These are phyloP conservation scores for Pythium plurisporium DNA, from an alignment of 352 stramenopile genomes.

Conservation along the genomic window DNA sequence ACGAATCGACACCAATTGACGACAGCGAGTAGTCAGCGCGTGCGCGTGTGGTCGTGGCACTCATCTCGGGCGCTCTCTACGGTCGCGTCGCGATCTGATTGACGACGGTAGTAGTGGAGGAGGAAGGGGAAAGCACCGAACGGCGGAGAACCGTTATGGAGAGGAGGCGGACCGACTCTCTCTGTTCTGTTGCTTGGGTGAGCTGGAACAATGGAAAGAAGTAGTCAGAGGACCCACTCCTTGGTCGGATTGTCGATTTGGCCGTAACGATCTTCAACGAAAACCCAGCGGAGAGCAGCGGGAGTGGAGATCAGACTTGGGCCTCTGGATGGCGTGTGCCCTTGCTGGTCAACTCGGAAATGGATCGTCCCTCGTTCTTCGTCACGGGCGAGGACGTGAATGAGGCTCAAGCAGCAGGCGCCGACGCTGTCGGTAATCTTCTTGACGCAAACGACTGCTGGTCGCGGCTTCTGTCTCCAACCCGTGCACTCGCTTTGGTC, in stretches of 20 bases:
- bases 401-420: too few relatives aligned
- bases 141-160: slow-evolving; percentile 4
- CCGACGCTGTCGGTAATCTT: background rate
- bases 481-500: slow-evolving; percentile 2
- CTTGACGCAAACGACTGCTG: background rate
- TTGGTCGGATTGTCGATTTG: slow-evolving; percentile 10
- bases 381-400: too few relatives aligned
- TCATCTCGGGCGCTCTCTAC: slow-evolving; percentile 14
- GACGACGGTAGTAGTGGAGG: background rate
- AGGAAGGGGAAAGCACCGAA: background rate
- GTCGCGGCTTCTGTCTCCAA: background rate
- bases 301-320: too few relatives aligned
- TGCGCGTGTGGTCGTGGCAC: background rate
- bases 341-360: background rate
- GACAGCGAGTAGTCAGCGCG: slow-evolving; percentile 16
- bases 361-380: background rate
- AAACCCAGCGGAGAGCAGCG: background rate
- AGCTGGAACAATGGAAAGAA: slow-evolving; percentile 12
- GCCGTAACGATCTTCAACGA: slow-evolving; percentile 1
- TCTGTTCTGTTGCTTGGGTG: background rate
- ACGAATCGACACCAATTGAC: slow-evolving; percentile 5
- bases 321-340: background rate
- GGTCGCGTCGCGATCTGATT: background rate
- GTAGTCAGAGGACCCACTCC: too few relatives aligned
- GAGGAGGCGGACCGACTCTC: slow-evolving; percentile 3